phyloP scores from a whole-genome alignment of 179 eudicot species.

The Silene vulgaris region DNA sequence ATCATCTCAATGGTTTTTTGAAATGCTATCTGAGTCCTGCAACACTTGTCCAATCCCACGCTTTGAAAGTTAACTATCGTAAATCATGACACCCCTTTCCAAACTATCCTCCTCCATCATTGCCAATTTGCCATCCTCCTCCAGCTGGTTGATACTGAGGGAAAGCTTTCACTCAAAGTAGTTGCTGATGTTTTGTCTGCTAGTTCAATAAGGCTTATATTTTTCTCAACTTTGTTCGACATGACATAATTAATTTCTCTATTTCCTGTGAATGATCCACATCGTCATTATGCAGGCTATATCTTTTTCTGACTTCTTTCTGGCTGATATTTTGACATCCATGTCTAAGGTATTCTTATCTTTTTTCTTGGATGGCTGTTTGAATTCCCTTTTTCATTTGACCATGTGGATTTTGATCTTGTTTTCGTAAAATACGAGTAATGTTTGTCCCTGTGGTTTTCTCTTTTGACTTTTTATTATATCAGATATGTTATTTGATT shows the following conservation, averaged over 20 bases:
- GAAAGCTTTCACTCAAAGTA: neutral
- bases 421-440: neutral
- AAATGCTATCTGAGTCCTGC: neutral
- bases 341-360: slow-evolving; percentile 3
- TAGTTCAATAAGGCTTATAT: neutral
- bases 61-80: neutral
- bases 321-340: slow-evolving; percentile 5
- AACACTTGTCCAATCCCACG: neutral
- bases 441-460: neutral
- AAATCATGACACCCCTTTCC: neutral
- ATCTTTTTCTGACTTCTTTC: slow-evolving; percentile 1
- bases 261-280: neutral
- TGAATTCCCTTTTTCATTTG: neutral
- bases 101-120: neutral
- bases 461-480: neutral
- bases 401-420: slow-evolving; percentile 2
- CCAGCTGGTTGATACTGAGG: neutral
- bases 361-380: neutral
- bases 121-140: neutral
- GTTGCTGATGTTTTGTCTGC: neutral
- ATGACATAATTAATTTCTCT: neutral
- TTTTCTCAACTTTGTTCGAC: neutral
- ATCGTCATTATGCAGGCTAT: neutral
- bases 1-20: neutral
- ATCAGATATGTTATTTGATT: neutral